These are phyloP conservation scores for Emergomyces africanus DNA, from an alignment of 2,329 filamentous ascomycete species.

Conservation along the genomic window DNA sequence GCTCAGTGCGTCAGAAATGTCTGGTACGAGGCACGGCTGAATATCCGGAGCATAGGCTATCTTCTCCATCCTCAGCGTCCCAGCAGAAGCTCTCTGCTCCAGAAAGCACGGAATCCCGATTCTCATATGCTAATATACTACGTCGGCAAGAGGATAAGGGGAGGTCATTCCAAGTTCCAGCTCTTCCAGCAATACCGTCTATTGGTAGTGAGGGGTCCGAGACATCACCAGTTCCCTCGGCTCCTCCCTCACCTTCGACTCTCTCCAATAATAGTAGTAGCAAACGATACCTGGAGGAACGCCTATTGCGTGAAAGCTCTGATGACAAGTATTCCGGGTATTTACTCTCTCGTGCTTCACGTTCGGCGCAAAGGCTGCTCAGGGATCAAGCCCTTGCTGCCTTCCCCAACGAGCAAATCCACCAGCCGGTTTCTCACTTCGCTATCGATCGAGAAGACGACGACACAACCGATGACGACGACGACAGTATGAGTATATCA, in stretches of 20 bases:
- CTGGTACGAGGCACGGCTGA: constrained; percentile 46
- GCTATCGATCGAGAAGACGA: constrained; percentile 31
- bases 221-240: constrained; percentile 14
- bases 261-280: constrained; percentile 11
- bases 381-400: constrained; percentile 47
- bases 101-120: constrained; percentile 33
- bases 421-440: constrained; percentile 36
- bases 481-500: constrained; percentile 15
- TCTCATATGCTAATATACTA: constrained; percentile 32
- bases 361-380: constrained; percentile 66
- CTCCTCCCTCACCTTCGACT: constrained; percentile 14
- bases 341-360: constrained; percentile 65
- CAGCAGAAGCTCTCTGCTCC: background rate
- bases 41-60: constrained; percentile 52
- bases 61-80: background rate
- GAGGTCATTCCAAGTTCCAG: constrained; percentile 49
- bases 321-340: constrained; percentile 67
- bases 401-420: constrained; percentile 36
- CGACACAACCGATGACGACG: constrained; percentile 19
- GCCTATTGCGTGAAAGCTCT: constrained; percentile 42
- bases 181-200: constrained; percentile 49
- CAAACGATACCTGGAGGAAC: constrained; percentile 2
- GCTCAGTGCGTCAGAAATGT: constrained; percentile 56
- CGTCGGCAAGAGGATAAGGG: constrained; percentile 26
- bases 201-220: constrained; percentile 41